phyloP scores from a whole-genome alignment of 2,329 filamentous ascomycete species.

The Tolypocladium amazonense region DNA sequence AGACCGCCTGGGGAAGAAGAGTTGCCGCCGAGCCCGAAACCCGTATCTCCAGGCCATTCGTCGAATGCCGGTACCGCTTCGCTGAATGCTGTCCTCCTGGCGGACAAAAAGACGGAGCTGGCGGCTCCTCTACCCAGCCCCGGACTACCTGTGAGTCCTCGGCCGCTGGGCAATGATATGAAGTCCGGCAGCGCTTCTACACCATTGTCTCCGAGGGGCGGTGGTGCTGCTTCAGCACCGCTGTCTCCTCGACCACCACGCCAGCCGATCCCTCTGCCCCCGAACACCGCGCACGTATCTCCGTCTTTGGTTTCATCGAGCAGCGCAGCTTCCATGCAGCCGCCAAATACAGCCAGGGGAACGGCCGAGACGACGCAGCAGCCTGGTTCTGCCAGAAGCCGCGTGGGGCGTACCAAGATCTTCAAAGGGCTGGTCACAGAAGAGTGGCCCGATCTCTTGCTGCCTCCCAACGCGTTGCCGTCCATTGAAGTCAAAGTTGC shows the following conservation, averaged over 20 bases:
- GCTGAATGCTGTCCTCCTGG: constrained; percentile 40
- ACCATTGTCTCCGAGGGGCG: constrained; percentile 51
- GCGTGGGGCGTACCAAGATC: constrained; percentile 39
- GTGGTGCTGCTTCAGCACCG: constrained; percentile 32
- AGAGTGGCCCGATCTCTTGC: constrained; percentile 73
- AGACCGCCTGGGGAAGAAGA: constrained; percentile 15
- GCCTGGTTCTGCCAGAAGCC: constrained; percentile 12
- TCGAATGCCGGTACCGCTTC: constrained; percentile 33
- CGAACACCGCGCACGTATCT: constrained; percentile 56
- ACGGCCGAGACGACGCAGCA: constrained; percentile 23
- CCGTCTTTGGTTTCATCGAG: constrained; percentile 16
- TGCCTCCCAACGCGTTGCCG: constrained; percentile 80
- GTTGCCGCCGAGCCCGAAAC: constrained; percentile 26
- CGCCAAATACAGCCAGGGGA: constrained; percentile 3
- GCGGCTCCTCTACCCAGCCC: constrained; percentile 42
- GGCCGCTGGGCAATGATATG: constrained; percentile 41
- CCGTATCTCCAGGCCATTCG: constrained; percentile 20
- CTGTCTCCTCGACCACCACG: constrained; percentile 65
- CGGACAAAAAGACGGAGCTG: constrained; percentile 20
- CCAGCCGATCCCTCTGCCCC: constrained; percentile 62
- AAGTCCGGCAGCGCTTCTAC: constrained; percentile 40
- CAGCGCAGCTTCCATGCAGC: constrained; percentile 1
- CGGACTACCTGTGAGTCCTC: constrained; percentile 49
- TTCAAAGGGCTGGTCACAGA: constrained; percentile 74
- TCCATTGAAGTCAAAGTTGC: constrained; percentile 80